Conservation (phyloP, 2,329 filamentous ascomycete species). For the Colletotrichum sp. region DNA sequence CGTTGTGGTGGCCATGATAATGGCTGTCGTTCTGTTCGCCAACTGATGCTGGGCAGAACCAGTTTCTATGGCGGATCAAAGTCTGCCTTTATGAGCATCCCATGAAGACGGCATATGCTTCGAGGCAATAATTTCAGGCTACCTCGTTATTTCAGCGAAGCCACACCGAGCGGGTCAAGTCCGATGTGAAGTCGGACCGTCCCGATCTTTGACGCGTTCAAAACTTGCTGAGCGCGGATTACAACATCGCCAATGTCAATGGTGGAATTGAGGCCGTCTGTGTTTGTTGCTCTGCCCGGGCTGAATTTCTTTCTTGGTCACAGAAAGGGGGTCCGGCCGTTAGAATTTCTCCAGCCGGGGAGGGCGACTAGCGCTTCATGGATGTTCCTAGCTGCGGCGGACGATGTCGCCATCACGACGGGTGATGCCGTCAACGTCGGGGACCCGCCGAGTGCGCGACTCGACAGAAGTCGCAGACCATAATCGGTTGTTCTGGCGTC, state of each 20-base stretch:
- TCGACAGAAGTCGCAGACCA: fast-evolving
- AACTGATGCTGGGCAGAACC: background rate
- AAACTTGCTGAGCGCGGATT: background rate
- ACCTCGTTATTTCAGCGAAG: background rate
- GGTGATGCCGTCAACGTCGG: background rate
- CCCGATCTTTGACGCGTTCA: background rate
- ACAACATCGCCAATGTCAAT: background rate
- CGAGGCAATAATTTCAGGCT: background rate
- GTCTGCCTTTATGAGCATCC: background rate
- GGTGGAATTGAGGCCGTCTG: background rate
- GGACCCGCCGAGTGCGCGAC: background rate
- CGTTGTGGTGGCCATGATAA: background rate
- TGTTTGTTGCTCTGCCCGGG: background rate
- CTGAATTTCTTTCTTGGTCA: background rate
- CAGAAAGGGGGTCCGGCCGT: background rate
- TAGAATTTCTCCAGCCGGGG: background rate
- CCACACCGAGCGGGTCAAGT: background rate
- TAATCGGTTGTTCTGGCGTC: background rate
- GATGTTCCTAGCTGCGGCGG: background rate
- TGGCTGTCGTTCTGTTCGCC: background rate
- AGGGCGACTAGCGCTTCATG: background rate
- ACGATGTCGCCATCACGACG: background rate
- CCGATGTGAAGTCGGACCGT: background rate
- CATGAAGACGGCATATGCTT: background rate
- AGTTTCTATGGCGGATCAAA: background rate